Conservation (phyloP, 768 basidiomycete genomes). For the Pleurotus platypus region DNA sequence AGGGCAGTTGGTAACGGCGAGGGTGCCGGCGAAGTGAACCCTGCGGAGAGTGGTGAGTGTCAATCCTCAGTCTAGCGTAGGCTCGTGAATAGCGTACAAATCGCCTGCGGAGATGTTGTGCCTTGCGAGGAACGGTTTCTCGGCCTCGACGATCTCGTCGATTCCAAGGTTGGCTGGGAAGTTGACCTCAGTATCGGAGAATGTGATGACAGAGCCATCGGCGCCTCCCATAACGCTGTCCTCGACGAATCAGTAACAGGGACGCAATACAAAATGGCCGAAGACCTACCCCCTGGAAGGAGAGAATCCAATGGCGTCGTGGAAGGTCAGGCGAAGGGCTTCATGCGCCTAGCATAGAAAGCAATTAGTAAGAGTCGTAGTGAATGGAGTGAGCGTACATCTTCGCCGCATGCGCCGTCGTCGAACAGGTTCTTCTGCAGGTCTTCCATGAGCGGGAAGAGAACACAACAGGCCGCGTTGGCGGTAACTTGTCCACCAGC, state of each 20-base stretch:
- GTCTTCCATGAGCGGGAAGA: conserved; percentile 21
- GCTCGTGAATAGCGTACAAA: conserved; percentile 28
- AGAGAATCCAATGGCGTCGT: conserved; percentile 43
- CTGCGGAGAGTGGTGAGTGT: conserved; percentile 14
- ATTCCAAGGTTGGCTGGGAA: conserved; percentile 42
- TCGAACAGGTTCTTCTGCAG: conserved; percentile 22
- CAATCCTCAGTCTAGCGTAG: neutral
- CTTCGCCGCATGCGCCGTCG: conserved; percentile 25
- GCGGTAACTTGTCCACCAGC: conserved; percentile 23
- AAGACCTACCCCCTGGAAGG: conserved; percentile 15
- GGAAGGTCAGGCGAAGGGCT: conserved; percentile 31
- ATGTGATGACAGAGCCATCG: conserved; percentile 48
- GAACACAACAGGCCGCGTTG: conserved; percentile 23
- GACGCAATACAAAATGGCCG: neutral
- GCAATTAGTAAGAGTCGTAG: neutral
- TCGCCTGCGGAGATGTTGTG: conserved; percentile 40
- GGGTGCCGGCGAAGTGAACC: conserved; percentile 43
- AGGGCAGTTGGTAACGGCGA: conserved; percentile 36
- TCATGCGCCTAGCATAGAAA: conserved; percentile 17
- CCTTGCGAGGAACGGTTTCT: conserved; percentile 28
- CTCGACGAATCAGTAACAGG: neutral
- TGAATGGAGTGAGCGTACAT: conserved; percentile 11
- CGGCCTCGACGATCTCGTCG: conserved; percentile 34
- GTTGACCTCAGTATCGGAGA: conserved; percentile 34
- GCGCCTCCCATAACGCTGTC: conserved; percentile 35